A percentile compares a stretch with the other conserved stretches of the same genome.
Evolutionary conservation across 768 basidiomycete genomes (phyloP).

Genomic region (Dentipellis sp.): DNA sequence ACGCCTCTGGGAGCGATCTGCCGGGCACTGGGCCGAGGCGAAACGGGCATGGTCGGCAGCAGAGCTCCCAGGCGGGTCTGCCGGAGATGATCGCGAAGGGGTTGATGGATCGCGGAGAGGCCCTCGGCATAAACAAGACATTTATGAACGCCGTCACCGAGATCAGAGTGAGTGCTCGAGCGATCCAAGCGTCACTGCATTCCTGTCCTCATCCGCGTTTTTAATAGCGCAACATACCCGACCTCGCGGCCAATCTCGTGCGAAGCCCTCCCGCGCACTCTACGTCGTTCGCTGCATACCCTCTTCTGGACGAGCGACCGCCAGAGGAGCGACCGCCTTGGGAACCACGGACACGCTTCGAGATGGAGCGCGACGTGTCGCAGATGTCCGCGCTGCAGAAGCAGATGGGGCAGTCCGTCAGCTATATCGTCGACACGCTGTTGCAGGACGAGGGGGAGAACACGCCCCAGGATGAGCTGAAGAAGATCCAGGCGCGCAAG

Average conservation of each 20-base stretch:
- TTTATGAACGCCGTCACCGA: slow-evolving; percentile 75
- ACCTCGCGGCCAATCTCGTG: slow-evolving; percentile 61
- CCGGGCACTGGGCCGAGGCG: slow-evolving; percentile 4
- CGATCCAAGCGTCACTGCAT: too few relatives aligned
- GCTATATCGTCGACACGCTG: slow-evolving; percentile 68
- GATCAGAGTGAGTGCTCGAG: slow-evolving; percentile 42
- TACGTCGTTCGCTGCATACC: slow-evolving; percentile 42
- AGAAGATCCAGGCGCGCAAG: slow-evolving; percentile 33
- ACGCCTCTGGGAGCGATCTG: slow-evolving; percentile 11
- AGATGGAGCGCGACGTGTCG: slow-evolving; percentile 56
- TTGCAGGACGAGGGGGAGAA: slow-evolving; percentile 43
- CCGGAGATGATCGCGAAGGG: slow-evolving; percentile 69
- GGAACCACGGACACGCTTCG: slow-evolving; percentile 62
- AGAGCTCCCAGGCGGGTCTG: slow-evolving; percentile 36
- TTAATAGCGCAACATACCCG: slow-evolving; percentile 73
- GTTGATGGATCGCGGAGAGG: slow-evolving; percentile 68
- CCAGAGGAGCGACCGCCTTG: slow-evolving; percentile 53
- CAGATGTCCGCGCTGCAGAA: slow-evolving; percentile 49
- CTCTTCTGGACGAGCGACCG: slow-evolving; percentile 50
- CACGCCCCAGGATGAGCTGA: slow-evolving; percentile 30
- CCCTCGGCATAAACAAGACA: slow-evolving; percentile 76
- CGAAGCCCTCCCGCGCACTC: slow-evolving; percentile 39
- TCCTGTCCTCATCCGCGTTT: too few relatives aligned
- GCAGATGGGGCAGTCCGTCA: slow-evolving; percentile 57
- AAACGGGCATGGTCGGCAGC: slow-evolving; percentile 16